Evolutionary conservation across 345 rosid species (phyloP), one percentile per base, ranked within the genome.

Genomic region (Brassica rapa): DNA sequence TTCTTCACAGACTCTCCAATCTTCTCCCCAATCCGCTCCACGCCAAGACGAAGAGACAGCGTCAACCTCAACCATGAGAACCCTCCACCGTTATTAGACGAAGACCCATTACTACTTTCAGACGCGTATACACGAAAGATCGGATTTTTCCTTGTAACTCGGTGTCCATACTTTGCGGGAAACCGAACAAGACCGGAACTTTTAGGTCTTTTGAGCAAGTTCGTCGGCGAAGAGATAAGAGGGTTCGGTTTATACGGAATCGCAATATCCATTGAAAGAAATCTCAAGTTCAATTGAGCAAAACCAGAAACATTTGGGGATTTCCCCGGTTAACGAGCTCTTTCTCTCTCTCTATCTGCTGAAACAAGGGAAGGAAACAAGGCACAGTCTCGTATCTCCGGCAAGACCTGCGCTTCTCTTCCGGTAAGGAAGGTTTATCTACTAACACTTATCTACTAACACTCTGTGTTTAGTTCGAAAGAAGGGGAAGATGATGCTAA

Each of bases 1-100:
- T 67, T 88, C 86, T 85, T 87, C 79, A 87, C 83, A 2, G 93
- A 79, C 72, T 89, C 89, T 6, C 88, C 83, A 14, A 92, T 65
- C 77, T 87, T 88, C 64, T 84, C 81, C 82, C 85, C 85, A 75
- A 89, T 86, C 43, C 85, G 80, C 80, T 86, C 85, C 19, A 84
- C 84, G 37, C 90, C 91, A 8, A 80, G 43, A n/a, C 83, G 87
- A 55, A 89, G 27, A 5, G 91, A 83, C 68, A 78, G 83, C 35
- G 73, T 59, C 37, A 93, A 73, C 8, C 80, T 82, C 77, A 51
- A 74, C 98, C 96, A 90, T 24, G 90, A 86, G 63, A 88, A 86
- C 53, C 86, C 89, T 59, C 72, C 85, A 33, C 49, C 27, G 33
- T 70, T 75, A 27, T 75, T 59, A 70, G 80, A 80, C 46, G 83